Conservation (phyloP, 805 yeast genomes). For the Grigorovia yakushimaensis region DNA sequence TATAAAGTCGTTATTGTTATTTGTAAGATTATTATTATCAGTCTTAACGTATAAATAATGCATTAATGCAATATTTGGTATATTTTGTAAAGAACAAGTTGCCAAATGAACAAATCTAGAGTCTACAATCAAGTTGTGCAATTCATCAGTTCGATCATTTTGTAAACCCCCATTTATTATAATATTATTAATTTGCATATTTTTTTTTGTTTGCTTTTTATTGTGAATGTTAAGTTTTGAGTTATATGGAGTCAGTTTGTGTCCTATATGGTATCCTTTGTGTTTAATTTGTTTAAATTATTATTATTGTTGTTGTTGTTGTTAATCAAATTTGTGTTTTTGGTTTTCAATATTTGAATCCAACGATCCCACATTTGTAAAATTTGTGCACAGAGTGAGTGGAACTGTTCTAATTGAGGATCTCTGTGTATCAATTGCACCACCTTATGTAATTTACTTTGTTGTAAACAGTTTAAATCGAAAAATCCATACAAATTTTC, state of each 20-base stretch:
- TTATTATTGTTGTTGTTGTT: no score
- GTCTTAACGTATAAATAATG: constrained; percentile 60
- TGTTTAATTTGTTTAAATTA: no score
- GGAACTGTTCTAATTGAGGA: constrained; percentile 21
- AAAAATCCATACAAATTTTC: constrained; percentile 23
- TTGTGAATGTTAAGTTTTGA: no score
- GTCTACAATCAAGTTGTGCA: constrained; percentile 36
- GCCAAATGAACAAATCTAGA: constrained; percentile 75
- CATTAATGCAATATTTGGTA: constrained; percentile 87
- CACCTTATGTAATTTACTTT: constrained; percentile 25
- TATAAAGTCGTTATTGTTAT: constrained; percentile 41
- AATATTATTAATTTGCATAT: not conserved
- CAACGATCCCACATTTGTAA: constrained; percentile 18
- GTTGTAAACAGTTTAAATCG: constrained; percentile 22
- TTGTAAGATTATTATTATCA: constrained; percentile 24
- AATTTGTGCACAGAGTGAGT: constrained; percentile 19
- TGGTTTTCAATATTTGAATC: constrained; percentile 17
- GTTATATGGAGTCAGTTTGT: no score
- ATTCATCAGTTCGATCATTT: not conserved
- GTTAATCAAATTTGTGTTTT: no score
- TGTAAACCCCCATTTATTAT: no score
- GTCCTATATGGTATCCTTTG: no score
- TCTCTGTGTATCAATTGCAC: constrained; percentile 23
- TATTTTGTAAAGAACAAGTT: constrained; percentile 51
- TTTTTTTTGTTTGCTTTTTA: not conserved